Conservation (phyloP, 2,329 filamentous ascomycete species). For the Drechslerella dactyloides region DNA sequence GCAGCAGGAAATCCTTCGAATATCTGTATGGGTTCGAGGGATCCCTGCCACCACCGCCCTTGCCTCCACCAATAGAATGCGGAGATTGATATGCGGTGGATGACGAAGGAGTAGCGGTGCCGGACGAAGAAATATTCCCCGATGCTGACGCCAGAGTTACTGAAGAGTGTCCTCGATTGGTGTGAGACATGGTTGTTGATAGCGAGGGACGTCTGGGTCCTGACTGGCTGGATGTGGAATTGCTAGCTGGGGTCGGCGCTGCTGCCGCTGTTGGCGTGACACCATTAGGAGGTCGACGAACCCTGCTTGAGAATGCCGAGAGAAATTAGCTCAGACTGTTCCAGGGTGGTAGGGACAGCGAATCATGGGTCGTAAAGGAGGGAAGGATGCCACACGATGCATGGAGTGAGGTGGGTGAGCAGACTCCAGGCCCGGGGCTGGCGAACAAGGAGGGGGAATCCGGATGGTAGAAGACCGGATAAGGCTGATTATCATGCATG, state of each 20-base stretch:
- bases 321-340: conserved; percentile 22
- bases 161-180: conserved; percentile 52
- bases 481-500: conserved; percentile 1
- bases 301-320: conserved; percentile 20
- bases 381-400: conserved; percentile 17
- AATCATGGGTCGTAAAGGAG: conserved; percentile 16
- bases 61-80: conserved; percentile 40
- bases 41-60: conserved; percentile 23
- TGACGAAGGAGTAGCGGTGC: conserved; percentile 53
- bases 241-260: conserved; percentile 38
- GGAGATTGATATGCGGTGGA: conserved; percentile 53
- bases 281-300: conserved; percentile 46
- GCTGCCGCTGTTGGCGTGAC: conserved; percentile 6
- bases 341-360: background rate
- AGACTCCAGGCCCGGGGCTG: background rate
- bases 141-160: conserved; percentile 29
- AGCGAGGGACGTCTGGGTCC: conserved; percentile 54
- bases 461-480: background rate
- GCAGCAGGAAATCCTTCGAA: conserved; percentile 54
- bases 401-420: too few relatives aligned
- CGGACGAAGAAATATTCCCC: conserved; percentile 13
- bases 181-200: conserved; percentile 55
- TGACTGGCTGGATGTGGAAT: conserved; percentile 49
- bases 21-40: conserved; percentile 52
- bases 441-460: background rate